Percentiles rank a stretch among this genome's conserved stretches.
Conservation (phyloP, 345 rosid genomes). For the Dipteronia sinensis region DNA sequence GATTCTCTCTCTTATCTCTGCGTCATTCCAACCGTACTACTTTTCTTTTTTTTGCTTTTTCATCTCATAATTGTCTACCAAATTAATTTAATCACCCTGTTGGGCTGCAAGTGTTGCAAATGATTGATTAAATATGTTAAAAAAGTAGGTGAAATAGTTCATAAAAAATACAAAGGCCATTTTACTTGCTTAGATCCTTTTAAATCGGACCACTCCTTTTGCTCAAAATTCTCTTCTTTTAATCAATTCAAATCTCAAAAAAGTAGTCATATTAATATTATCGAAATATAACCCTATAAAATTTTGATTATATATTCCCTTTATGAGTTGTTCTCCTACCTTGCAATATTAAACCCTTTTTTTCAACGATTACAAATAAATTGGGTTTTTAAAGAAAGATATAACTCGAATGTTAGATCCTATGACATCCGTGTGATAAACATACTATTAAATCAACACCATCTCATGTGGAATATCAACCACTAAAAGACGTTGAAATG, state of each 20-base stretch:
- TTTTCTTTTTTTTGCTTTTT: neutral
- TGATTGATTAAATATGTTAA: neutral
- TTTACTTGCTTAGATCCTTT: neutral
- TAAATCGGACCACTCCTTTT: neutral
- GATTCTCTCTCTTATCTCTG: slow-evolving; percentile 23
- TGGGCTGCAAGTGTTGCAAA: neutral
- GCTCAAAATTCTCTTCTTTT: neutral
- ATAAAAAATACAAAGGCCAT: neutral
- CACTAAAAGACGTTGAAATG: too few relatives aligned
- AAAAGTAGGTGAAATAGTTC: neutral
- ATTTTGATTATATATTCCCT: too few relatives aligned
- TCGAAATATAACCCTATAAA: too few relatives aligned
- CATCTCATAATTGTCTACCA: neutral
- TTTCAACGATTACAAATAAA: too few relatives aligned
- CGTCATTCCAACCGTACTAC: slow-evolving; percentile 29
- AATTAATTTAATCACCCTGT: neutral
- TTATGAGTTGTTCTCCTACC: too few relatives aligned
- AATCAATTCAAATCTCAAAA: neutral
- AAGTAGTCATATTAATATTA: too few relatives aligned
- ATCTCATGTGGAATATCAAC: too few relatives aligned
- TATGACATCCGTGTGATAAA: too few relatives aligned
- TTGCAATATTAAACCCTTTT: too few relatives aligned
- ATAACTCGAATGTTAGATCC: too few relatives aligned
- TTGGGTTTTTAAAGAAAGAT: too few relatives aligned
- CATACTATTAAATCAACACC: too few relatives aligned